A percentile compares a stretch with the other conserved stretches of the same genome.
phyloP scores from a whole-genome alignment of 2,329 filamentous ascomycete species.

The Nemania sp. region DNA sequence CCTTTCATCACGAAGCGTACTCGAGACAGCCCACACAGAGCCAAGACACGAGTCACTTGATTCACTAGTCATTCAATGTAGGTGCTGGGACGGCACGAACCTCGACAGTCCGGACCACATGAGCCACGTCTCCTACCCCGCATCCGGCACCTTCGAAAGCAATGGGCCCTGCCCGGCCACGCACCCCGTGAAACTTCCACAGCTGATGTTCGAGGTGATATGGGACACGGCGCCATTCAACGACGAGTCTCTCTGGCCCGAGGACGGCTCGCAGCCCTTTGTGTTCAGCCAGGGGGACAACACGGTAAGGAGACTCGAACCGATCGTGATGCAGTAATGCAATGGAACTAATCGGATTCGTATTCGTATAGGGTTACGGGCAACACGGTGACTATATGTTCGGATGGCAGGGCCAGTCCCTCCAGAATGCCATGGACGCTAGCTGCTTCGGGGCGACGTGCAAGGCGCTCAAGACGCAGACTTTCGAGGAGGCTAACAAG shows the following conservation, averaged over 20 bases:
- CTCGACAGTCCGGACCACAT: slow-evolving; percentile 60
- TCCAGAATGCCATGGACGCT: not conserved
- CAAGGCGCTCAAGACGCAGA: slow-evolving; percentile 13
- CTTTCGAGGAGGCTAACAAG: slow-evolving; percentile 2
- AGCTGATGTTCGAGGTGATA: slow-evolving; percentile 57
- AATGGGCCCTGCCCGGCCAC: slow-evolving; percentile 44
- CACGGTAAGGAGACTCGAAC: too few species aligned
- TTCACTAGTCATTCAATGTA: too few species aligned
- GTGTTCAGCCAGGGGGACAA: slow-evolving; percentile 48
- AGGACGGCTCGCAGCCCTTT: slow-evolving; percentile 44
- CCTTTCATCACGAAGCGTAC: too few species aligned
- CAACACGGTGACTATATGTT: not conserved
- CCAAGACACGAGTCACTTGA: too few species aligned
- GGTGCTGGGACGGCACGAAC: slow-evolving; percentile 63
- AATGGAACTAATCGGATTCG: too few species aligned
- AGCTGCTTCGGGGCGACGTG: slow-evolving; percentile 8
- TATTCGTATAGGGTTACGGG: not conserved
- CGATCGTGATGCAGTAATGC: too few species aligned
- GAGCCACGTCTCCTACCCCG: slow-evolving; percentile 53
- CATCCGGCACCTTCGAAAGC: slow-evolving; percentile 45
- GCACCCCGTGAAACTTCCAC: slow-evolving; percentile 51
- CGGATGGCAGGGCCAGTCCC: not conserved
- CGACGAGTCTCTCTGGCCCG: slow-evolving; percentile 50
- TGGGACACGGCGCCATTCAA: slow-evolving; percentile 52
- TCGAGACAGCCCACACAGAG: too few species aligned